phyloP scores from a whole-genome alignment of 2,329 filamentous ascomycete species.

The Calonectria hawksworthii region DNA sequence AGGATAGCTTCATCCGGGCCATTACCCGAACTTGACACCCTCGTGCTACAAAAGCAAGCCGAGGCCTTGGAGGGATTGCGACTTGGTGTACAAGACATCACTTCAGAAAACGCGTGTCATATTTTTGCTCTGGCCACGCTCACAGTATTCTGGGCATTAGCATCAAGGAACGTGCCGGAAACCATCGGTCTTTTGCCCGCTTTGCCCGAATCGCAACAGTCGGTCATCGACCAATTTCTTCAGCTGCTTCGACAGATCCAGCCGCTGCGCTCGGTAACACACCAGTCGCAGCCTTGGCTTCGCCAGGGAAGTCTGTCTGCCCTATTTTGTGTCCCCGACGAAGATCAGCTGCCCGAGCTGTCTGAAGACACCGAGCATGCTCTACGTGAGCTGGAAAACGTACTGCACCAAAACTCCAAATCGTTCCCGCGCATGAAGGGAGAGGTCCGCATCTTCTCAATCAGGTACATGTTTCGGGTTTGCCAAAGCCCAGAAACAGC shows the following conservation, averaged over 20 bases:
- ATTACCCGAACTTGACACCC: neutral
- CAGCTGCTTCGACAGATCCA: constrained; percentile 7
- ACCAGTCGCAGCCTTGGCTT: neutral
- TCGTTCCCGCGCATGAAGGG: neutral
- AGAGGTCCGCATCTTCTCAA: neutral
- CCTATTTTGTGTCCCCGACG: neutral
- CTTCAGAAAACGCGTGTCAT: constrained; percentile 8
- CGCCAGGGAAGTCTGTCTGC: neutral
- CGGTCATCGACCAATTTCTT: constrained; percentile 15
- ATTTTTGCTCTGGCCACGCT: constrained; percentile 30
- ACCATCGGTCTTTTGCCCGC: constrained; percentile 25
- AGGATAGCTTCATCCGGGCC: neutral
- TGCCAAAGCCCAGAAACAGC: constrained; percentile 7
- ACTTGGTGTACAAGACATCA: constrained; percentile 15
- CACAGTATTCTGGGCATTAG: constrained; percentile 36
- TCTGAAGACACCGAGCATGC: neutral
- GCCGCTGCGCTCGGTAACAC: neutral
- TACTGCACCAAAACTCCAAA: neutral
- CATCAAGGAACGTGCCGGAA: constrained; percentile 25
- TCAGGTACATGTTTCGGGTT: constrained; percentile 23
- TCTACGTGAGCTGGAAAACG: neutral
- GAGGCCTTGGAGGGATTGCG: constrained; percentile 25
- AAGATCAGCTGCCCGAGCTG: neutral
- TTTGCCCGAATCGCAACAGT: neutral
- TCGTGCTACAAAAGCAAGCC: constrained; percentile 27